Base-by-base conservation (phyloP, 345 rosid species). In the Salix koriyanagi region DNA sequence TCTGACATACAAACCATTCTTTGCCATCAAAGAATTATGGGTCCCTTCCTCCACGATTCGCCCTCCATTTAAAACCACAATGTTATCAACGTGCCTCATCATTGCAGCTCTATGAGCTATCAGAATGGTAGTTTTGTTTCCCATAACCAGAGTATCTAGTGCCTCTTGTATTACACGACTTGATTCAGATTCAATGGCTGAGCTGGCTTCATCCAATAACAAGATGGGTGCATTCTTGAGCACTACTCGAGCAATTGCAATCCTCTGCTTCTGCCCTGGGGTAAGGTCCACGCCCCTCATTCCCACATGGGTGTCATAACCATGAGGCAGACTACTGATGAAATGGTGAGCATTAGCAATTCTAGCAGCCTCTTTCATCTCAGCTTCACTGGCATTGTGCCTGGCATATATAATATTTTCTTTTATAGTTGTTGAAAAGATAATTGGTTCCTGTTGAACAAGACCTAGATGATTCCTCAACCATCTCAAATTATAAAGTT, bases 311-410 rank as follows among this genome's bases (percentile, higher is more conserved):
- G 98, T 96, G 86, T 96, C 99, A 62, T 96, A 96, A 71, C 99
- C 99, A 73, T 93, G 97, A 76, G 99, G 94, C 79, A 93, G 88
- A 76, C 95, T 96, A 86, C 99, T 96, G 81, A 96, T 96, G 81
- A 93, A 96, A 87, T 93, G 99, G 84, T 96, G 99, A 62, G 99
- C 99, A 72, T 96, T 96, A 65, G 99, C 99, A 77, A 96, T 94
- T 85, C 99, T 88, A 34, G 99, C 99, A 77, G 99, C 99, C 84
- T 96, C 99, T 83, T 96, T 94, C 81, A 96, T 84, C 90, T 96
- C 99, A 7, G 98, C 94, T 84, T 94, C 99, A 41, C 97, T 92
- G 11, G 99, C 98, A 76, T 92, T 96, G 76, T 94, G 99, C 86
- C 97, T 92, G 60, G 99, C 99, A 58, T 96, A 96, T 46, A 94